Percentiles rank a stretch among this genome's conserved stretches.
Conservation (phyloP, 2,329 filamentous ascomycete genomes). For the Alternaria triticina region DNA sequence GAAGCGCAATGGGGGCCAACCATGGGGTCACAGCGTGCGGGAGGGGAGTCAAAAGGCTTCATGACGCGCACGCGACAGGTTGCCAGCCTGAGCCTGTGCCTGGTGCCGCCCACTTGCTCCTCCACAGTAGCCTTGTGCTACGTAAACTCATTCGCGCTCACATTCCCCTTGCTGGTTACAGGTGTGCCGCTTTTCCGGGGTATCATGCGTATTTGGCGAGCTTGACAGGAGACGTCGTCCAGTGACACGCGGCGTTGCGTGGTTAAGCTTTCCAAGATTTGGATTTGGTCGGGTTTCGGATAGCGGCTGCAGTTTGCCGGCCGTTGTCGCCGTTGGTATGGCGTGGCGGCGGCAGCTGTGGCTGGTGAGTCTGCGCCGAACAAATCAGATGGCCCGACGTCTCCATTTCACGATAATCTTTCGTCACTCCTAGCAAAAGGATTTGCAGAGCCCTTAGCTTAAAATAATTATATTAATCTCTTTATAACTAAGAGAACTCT, state of each 20-base stretch:
- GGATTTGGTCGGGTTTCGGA: not conserved
- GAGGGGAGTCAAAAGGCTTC: not conserved
- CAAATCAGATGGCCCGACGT: not conserved
- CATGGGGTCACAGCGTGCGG: not conserved
- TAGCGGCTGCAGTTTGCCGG: not conserved
- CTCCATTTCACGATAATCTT: not conserved
- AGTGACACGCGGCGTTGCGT: slow-evolving; percentile 24
- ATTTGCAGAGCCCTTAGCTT: no score
- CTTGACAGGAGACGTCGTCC: slow-evolving; percentile 6
- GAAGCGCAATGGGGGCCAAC: not conserved
- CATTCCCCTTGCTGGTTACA: not conserved
- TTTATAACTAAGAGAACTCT: no score
- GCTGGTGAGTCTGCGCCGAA: not conserved
- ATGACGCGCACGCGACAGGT: slow-evolving; percentile 10
- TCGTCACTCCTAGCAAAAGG: no score
- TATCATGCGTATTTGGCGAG: not conserved
- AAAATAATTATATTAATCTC: no score
- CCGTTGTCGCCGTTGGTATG: not conserved
- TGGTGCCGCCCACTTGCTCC: slow-evolving; percentile 2
- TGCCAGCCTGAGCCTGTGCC: not conserved
- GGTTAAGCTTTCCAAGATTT: slow-evolving; percentile 18
- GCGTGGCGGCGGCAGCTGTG: not conserved
- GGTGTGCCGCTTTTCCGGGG: not conserved
- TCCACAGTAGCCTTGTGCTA: not conserved
- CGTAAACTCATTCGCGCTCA: not conserved